Conservation (phyloP, 1,284 basidiomycete genomes). For the Chondrostereum purpureum region DNA sequence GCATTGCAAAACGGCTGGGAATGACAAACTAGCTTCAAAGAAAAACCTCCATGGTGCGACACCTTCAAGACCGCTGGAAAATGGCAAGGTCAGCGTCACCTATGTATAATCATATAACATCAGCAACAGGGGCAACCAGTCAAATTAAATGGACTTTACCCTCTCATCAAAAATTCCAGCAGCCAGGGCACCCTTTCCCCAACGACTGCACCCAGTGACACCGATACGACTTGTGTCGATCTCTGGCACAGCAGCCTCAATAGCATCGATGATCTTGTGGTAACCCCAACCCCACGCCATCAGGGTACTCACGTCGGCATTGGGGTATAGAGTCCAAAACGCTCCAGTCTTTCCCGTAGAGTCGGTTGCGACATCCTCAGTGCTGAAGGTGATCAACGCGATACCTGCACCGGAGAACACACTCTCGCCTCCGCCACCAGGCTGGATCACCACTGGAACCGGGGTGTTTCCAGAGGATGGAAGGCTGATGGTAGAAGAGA, state of each 20-base stretch:
- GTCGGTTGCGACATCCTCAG: constrained; percentile 15
- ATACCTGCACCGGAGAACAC: constrained; percentile 14
- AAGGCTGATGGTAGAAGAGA: constrained; percentile 13
- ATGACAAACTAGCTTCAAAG: constrained; percentile 11
- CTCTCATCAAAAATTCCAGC: constrained; percentile 16
- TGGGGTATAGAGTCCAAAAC: constrained; percentile 20
- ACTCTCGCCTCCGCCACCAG: constrained; percentile 13
- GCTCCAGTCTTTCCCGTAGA: constrained; percentile 16
- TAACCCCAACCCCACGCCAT: constrained; percentile 19
- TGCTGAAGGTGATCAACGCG: constrained; percentile 15
- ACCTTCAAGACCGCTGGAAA: constrained; percentile 15
- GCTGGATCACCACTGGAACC: constrained; percentile 14
- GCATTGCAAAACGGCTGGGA: background rate
- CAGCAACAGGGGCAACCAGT: background rate
- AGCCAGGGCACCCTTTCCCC: constrained; percentile 13
- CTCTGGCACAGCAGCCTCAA: constrained; percentile 14
- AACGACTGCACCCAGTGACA: constrained; percentile 16
- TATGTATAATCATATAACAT: constrained; percentile 1
- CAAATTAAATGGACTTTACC: background rate
- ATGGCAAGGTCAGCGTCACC: constrained; percentile 14
- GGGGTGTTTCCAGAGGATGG: constrained; percentile 12
- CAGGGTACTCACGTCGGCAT: constrained; percentile 15
- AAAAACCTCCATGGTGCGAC: constrained; percentile 15
- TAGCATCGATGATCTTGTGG: constrained; percentile 14
- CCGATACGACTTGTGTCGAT: constrained; percentile 14